These are phyloP conservation scores for Knoxdaviesia proteae DNA, from an alignment of 2,329 filamentous ascomycete genomes.

Conservation along the genomic window DNA sequence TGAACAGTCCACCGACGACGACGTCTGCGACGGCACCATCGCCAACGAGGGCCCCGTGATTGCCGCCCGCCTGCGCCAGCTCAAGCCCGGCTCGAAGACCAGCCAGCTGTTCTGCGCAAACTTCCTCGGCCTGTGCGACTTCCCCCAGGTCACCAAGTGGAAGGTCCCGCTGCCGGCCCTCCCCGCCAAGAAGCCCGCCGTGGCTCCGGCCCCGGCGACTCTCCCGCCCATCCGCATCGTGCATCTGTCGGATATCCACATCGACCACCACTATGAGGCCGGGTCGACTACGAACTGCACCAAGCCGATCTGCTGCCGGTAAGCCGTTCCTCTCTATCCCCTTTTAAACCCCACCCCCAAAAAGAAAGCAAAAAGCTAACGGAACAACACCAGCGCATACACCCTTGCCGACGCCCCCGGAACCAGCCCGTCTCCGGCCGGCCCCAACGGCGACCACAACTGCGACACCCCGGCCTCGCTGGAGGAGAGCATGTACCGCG, in stretches of 20 bases:
- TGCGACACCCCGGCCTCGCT: conserved; percentile 30
- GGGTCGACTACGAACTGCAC: conserved; percentile 33
- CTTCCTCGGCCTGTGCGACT: conserved; percentile 30
- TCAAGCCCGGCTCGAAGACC: conserved; percentile 25
- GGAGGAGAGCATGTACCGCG: conserved; percentile 32
- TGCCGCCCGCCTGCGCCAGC: conserved; percentile 23
- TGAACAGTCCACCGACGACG: conserved; percentile 24
- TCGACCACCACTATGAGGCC: conserved; percentile 31
- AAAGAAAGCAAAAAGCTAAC: background rate
- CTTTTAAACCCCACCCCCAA: no score
- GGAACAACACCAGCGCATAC: conserved; percentile 17
- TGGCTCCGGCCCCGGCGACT: conserved; percentile 5
- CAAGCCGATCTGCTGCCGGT: conserved; percentile 38
- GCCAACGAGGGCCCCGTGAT: conserved; percentile 30
- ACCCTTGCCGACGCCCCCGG: conserved; percentile 24
- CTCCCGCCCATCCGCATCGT: conserved; percentile 26
- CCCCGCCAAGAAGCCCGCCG: conserved; percentile 18
- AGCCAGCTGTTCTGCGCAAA: conserved; percentile 29
- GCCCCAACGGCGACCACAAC: conserved; percentile 28
- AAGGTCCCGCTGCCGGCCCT: conserved; percentile 23
- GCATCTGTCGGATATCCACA: conserved; percentile 38
- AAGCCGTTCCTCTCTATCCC: conserved; percentile 3
- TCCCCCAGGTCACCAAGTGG: conserved; percentile 21
- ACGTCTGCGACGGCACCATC: conserved; percentile 33
- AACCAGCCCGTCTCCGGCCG: conserved; percentile 25